A percentile compares a stretch with the other conserved stretches of the same genome.
These are phyloP conservation scores for Megacollybia platyphylla DNA, from an alignment of 1,284 basidiomycete genomes.

Conservation along the genomic window DNA sequence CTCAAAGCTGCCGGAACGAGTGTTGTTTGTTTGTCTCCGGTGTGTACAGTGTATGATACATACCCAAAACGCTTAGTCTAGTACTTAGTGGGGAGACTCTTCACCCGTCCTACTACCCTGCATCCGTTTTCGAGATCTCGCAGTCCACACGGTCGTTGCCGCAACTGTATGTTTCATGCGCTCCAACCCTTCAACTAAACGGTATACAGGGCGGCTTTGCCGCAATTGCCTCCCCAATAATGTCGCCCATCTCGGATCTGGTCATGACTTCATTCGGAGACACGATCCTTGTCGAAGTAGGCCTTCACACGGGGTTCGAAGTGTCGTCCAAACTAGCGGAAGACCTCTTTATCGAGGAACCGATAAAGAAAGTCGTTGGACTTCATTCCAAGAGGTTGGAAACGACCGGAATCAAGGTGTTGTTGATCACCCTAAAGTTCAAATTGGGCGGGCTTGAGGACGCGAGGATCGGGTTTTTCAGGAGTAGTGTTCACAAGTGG, in stretches of 20 bases:
- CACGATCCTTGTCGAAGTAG: constrained; percentile 42
- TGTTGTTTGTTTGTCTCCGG: constrained; percentile 49
- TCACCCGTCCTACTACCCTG: constrained; percentile 52
- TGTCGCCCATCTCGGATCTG: constrained; percentile 40
- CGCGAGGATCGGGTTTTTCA: constrained; percentile 47
- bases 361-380: constrained; percentile 35
- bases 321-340: constrained; percentile 35
- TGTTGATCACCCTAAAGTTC: constrained; percentile 49
- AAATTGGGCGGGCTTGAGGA: constrained; percentile 28
- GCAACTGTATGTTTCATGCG: constrained; percentile 32
- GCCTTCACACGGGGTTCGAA: constrained; percentile 41
- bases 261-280: constrained; percentile 39
- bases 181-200: constrained; percentile 1
- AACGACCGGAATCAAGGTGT: constrained; percentile 44
- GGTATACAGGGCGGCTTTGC: constrained; percentile 41
- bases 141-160: constrained; percentile 44
- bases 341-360: constrained; percentile 39
- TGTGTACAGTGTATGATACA: constrained; percentile 24
- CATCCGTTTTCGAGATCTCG: constrained; percentile 51
- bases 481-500: constrained; percentile 44
- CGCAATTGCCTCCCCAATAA: constrained; percentile 38
- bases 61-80: constrained; percentile 3
- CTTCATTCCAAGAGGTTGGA: constrained; percentile 38
- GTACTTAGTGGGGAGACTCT: constrained; percentile 46
- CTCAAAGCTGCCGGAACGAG: constrained; percentile 46